Percentiles rank a stretch among this genome's conserved stretches.
Evolutionary conservation across 1,284 basidiomycete genomes (phyloP).

Genomic region (Ceratobasidium sp.): DNA sequence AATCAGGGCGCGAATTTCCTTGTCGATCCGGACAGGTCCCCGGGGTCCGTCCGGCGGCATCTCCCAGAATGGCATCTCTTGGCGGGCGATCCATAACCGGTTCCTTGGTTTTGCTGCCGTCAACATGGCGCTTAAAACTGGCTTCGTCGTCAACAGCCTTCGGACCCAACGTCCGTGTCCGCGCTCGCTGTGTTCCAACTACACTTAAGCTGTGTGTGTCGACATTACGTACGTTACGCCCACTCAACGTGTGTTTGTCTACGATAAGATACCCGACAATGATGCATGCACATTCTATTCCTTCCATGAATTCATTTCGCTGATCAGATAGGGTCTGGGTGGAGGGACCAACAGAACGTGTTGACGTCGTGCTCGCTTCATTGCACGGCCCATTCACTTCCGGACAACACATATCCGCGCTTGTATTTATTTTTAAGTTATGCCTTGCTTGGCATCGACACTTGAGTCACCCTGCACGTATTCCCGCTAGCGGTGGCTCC

Average conservation of each 20-base stretch:
- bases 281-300: neutral
- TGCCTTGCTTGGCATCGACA: slow-evolving; percentile 34
- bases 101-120: neutral
- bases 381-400: neutral
- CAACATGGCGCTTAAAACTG: neutral
- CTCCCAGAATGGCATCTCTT: slow-evolving; percentile 1
- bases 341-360: neutral
- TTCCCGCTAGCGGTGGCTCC: slow-evolving; percentile 43
- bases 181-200: too few relatives aligned
- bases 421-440: neutral
- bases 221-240: neutral
- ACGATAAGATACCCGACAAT: neutral
- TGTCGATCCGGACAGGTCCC: neutral
- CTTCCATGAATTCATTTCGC: neutral
- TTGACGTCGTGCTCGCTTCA: neutral
- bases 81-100: slow-evolving; percentile 13
- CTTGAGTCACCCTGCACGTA: slow-evolving; percentile 43
- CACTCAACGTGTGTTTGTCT: neutral
- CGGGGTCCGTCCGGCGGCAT: neutral
- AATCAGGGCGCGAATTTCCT: neutral
- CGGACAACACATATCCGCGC: too few relatives aligned
- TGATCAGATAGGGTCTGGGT: neutral
- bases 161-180: neutral
- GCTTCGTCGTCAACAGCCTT: neutral
- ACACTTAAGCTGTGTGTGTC: too few relatives aligned